Percentiles rank a stretch among this genome's conserved stretches.
phyloP scores from a whole-genome alignment of 352 stramenopile genomes.

The Globisporangium viniferum region DNA sequence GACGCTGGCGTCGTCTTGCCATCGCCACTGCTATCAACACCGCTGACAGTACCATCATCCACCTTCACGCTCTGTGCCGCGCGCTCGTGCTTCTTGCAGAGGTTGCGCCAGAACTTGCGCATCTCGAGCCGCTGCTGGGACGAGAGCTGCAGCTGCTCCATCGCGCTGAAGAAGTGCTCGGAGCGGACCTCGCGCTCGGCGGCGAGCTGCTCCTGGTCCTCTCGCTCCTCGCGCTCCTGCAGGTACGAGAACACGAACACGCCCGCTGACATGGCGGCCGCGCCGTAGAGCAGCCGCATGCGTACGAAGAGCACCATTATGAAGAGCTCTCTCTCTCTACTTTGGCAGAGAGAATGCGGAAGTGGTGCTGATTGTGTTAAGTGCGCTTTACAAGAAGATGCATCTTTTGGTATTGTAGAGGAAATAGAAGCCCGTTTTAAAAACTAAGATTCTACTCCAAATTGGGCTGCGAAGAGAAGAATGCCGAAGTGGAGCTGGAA shows the following conservation, averaged over 20 bases:
- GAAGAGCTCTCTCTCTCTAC: background rate
- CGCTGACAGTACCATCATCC: background rate
- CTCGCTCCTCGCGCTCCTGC: constrained; percentile 73
- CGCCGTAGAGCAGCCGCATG: constrained; percentile 64
- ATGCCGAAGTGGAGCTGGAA: no score
- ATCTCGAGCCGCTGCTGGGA: constrained; percentile 64
- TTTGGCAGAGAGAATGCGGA: background rate
- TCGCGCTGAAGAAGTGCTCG: constrained; percentile 61
- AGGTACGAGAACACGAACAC: constrained; percentile 78
- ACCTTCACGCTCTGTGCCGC: background rate
- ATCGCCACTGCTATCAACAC: background rate
- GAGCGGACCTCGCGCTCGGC: constrained; percentile 51
- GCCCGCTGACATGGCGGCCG: constrained; percentile 73
- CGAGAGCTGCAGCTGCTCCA: constrained; percentile 58
- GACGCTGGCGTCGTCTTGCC: background rate
- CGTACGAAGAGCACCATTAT: constrained; percentile 37
- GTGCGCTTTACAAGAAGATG: background rate
- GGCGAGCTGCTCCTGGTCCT: constrained; percentile 51
- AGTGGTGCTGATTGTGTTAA: background rate
- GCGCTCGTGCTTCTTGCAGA: constrained; percentile 40
- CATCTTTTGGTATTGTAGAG: no score
- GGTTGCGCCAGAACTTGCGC: constrained; percentile 73
- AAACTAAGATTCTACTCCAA: no score
- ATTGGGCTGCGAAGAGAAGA: no score
- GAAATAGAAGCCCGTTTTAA: no score